A percentile compares a stretch with the other conserved stretches of the same genome.
phyloP scores from a whole-genome alignment of 306 rosid genomes.

The Acacia confusa region DNA sequence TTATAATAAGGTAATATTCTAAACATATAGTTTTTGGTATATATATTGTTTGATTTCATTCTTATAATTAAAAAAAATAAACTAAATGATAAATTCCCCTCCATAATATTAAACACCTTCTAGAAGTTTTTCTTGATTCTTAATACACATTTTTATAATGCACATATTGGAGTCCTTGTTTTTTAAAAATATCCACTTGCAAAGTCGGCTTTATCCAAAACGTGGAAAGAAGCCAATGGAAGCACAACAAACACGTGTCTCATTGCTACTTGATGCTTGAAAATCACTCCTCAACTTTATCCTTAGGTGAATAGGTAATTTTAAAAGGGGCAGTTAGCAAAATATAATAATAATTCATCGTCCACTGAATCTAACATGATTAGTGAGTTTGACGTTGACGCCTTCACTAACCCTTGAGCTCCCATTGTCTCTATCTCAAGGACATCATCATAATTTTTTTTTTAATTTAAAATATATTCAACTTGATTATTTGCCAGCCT shows the following conservation, averaged over 20 bases:
- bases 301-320: background rate
- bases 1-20: too few relatives aligned
- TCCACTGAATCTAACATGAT: background rate
- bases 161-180: too few relatives aligned
- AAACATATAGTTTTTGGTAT: too few relatives aligned
- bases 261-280: background rate
- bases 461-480: background rate
- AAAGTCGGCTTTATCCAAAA: background rate
- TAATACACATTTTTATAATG: too few relatives aligned
- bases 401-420: background rate
- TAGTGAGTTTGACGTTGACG: background rate
- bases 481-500: background rate
- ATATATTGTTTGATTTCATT: too few relatives aligned
- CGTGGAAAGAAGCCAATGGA: background rate
- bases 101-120: too few relatives aligned
- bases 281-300: background rate
- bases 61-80: too few relatives aligned
- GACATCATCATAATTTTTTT: too few relatives aligned
- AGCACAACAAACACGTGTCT: background rate
- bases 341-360: background rate
- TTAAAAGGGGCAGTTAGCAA: background rate
- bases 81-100: too few relatives aligned
- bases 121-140: too few relatives aligned
- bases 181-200: background rate
- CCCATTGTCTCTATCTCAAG: background rate